Base-by-base conservation (phyloP, 1,284 basidiomycete species). In the Gomphus bonarii region DNA sequence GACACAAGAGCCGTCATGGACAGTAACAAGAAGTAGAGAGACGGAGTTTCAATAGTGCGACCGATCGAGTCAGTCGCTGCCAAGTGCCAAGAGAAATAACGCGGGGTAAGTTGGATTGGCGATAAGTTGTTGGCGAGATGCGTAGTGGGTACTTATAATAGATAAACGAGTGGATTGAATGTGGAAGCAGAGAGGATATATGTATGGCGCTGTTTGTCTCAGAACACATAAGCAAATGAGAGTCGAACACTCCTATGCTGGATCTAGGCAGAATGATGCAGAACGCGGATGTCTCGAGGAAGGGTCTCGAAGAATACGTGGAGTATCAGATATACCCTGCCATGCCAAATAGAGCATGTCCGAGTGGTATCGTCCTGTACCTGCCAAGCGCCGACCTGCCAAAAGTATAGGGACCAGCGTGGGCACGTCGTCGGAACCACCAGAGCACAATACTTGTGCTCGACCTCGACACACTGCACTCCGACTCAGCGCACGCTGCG, bases 1-100 rank as follows among this genome's bases (percentile, higher is more conserved):
- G 50, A 51, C 6, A 51, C 31, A n/a, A 51, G 33, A 18, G 50
- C 50, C 18, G 50, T 36, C 50, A 51, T 48, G 50, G 16, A 36
- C 18, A 14, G 33, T 14, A 31, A 7, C 14, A n/a, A 18, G 30
- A 33, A 12, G 50, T 33, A 20, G 4, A 38, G 16, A 14, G 33
- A 22, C 50, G 50, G 50, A 36, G 28, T 51, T 38, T 51, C 18
- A 51, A 51, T 35, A 36, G 1, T n/a, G 11, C 5, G n/a, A 18
- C 48, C 3, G 47, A 49, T 49, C 47, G 2, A 49, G n/a, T 28
- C 25, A 35, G 33, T 20, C 14, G 48, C 48, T 28, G 48, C 48
- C 25, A 50, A 50, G 48, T 33, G 30, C 49, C 49, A 50, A 50
- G 49, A 50, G 12, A 40, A 40, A 28, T 28, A 28, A 28, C n/a